These are phyloP conservation scores for Lasiodiplodia sp. DNA, from an alignment of 2,329 filamentous ascomycete genomes.

Conservation along the genomic window DNA sequence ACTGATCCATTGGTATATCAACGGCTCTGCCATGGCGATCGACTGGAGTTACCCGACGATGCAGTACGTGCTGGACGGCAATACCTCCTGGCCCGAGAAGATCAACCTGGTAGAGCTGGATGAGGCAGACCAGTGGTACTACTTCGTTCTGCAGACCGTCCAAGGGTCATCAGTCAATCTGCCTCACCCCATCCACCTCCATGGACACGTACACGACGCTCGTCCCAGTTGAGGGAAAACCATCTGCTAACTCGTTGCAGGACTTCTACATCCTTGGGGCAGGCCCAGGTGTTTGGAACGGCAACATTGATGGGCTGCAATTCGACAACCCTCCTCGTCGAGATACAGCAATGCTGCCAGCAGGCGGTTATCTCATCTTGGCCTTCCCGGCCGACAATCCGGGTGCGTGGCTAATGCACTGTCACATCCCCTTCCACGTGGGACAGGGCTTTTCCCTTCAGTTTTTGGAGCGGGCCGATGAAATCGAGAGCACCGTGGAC, in stretches of 20 bases:
- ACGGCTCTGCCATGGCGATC: conserved; percentile 44
- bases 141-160: conserved; percentile 56
- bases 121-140: conserved; percentile 48
- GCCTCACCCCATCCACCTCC: conserved; percentile 29
- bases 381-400: conserved; percentile 49
- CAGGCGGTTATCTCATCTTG: conserved; percentile 43
- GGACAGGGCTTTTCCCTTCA: conserved; percentile 56
- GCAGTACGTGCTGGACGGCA: conserved; percentile 43
- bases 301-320: conserved; percentile 16
- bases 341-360: conserved; percentile 46
- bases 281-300: conserved; percentile 2
- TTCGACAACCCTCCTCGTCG: conserved; percentile 44
- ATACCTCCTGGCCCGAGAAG: conserved; percentile 31
- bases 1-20: conserved; percentile 51
- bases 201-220: conserved; percentile 11
- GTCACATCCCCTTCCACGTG: conserved; percentile 42
- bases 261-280: conserved; percentile 37
- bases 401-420: conserved; percentile 49
- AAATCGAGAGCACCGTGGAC: conserved; percentile 34
- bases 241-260: background rate
- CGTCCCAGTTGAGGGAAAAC: conserved; percentile 36
- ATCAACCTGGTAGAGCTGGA: conserved; percentile 38
- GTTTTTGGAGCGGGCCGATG: conserved; percentile 55
- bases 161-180: conserved; percentile 36
- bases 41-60: conserved; percentile 48